Percentiles rank a stretch among this genome's conserved stretches.
Evolutionary conservation across 768 basidiomycete species (phyloP).

Genomic region (Strobilomyces dryophilus): DNA sequence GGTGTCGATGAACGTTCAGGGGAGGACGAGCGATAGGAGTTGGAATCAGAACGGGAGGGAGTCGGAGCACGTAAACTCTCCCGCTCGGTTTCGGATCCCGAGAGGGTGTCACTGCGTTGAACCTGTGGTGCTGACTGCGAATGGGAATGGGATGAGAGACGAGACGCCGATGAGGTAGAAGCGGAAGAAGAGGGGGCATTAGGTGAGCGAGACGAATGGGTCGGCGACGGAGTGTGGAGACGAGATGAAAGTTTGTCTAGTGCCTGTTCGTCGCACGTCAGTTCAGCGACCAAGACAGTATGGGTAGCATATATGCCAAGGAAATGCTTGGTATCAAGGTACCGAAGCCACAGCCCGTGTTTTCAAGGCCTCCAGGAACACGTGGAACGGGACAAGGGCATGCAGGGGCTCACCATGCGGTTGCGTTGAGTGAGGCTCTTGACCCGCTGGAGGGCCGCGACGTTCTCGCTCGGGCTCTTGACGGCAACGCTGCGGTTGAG

Average conservation of each 20-base stretch:
- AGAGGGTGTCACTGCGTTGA: conserved; percentile 39
- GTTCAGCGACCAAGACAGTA: background rate
- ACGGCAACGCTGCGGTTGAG: conserved; percentile 36
- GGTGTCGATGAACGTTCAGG: conserved; percentile 37
- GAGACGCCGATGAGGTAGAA: conserved; percentile 34
- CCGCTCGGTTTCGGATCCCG: conserved; percentile 82
- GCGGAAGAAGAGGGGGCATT: conserved; percentile 32
- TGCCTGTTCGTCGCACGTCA: conserved; percentile 38
- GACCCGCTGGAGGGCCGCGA: conserved; percentile 60
- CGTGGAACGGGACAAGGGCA: conserved; percentile 29
- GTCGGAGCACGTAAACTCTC: conserved; percentile 43
- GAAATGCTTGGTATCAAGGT: conserved; percentile 5
- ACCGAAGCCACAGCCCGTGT: conserved; percentile 1
- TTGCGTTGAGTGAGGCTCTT: conserved; percentile 69
- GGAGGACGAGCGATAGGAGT: conserved; percentile 36
- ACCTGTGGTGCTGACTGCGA: conserved; percentile 22
- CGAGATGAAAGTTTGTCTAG: conserved; percentile 66
- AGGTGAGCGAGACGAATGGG: conserved; percentile 37
- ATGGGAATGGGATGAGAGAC: conserved; percentile 33
- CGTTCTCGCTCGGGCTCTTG: conserved; percentile 48
- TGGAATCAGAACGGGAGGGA: conserved; percentile 28
- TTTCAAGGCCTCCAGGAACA: conserved; percentile 20
- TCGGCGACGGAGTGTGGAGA: conserved; percentile 54
- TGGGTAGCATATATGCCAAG: conserved; percentile 19
- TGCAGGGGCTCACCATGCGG: conserved; percentile 54